Percentiles rank a stretch among this genome's conserved stretches.
phyloP scores from a whole-genome alignment of 2,329 filamentous ascomycete genomes.

The Pochonia chlamydosporia region DNA sequence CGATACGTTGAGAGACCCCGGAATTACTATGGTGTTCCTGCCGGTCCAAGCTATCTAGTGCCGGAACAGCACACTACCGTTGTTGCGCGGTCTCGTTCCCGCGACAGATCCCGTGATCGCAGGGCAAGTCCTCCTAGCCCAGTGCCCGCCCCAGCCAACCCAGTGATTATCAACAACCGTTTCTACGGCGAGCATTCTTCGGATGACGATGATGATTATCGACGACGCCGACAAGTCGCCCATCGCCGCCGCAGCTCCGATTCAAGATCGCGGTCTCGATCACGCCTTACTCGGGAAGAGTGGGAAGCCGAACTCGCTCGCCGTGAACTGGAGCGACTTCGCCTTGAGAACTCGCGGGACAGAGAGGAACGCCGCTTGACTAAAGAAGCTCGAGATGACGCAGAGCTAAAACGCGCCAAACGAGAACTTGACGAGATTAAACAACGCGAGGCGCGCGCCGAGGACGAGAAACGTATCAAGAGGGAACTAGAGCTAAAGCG shows the following conservation, averaged over 20 bases:
- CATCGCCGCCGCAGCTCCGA: constrained; percentile 21
- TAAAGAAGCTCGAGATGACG: constrained; percentile 38
- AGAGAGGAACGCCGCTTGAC: constrained; percentile 28
- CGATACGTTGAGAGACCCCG: constrained; percentile 41
- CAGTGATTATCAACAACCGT: constrained; percentile 54
- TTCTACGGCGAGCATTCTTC: constrained; percentile 45
- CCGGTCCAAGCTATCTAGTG: constrained; percentile 35
- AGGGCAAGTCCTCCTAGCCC: constrained; percentile 32
- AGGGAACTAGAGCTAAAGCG: constrained; percentile 45
- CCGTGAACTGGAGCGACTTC: constrained; percentile 39
- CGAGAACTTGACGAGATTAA: constrained; percentile 42
- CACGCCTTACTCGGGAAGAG: constrained; percentile 34
- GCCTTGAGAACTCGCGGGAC: constrained; percentile 33
- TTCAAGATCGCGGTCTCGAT: constrained; percentile 21
- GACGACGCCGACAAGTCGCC: constrained; percentile 17
- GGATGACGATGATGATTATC: constrained; percentile 30
- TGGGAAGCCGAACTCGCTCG: constrained; percentile 33
- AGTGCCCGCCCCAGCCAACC: constrained; percentile 24
- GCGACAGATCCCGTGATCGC: constrained; percentile 41
- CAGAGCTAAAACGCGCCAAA: constrained; percentile 45
- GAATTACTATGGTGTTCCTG: constrained; percentile 33
- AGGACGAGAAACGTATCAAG: constrained; percentile 45
- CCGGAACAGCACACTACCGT: constrained; percentile 42
- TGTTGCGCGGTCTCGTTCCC: constrained; percentile 32
- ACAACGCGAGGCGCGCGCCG: constrained; percentile 37